Percentiles rank a stretch among this genome's conserved stretches.
These are phyloP conservation scores for Euryodendron excelsum DNA, from an alignment of 148 eudicot species.

Conservation along the genomic window DNA sequence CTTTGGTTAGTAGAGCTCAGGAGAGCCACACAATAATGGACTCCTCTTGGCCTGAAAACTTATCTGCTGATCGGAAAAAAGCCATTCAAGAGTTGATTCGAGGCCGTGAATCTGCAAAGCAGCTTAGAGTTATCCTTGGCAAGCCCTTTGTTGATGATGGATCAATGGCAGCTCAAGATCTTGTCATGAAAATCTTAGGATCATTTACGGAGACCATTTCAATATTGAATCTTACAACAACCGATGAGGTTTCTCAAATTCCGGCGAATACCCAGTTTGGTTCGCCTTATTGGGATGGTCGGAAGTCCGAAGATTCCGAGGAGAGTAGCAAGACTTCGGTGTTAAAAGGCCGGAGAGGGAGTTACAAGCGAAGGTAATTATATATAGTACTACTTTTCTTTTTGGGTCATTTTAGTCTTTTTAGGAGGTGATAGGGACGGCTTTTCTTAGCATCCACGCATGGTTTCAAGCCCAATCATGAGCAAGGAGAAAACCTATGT, in stretches of 20 bases:
- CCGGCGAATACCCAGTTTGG: not conserved
- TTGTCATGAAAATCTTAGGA: not conserved
- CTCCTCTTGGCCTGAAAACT: constrained; percentile 1
- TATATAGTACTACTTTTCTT: too few species aligned
- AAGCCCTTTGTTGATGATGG: not conserved
- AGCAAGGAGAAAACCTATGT: not conserved
- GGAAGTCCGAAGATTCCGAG: constrained; percentile 17
- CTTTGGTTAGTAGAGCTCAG: too few species aligned
- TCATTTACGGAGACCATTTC: constrained; percentile 13
- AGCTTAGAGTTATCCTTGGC: constrained; percentile 20
- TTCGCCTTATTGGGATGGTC: not conserved
- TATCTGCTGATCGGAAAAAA: not conserved
- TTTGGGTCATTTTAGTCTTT: too few species aligned
- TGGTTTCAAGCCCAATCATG: constrained; percentile 2
- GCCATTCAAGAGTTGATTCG: constrained; percentile 17
- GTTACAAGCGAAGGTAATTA: constrained; percentile 39
- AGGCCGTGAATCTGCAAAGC: constrained; percentile 26
- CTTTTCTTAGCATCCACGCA: not conserved
- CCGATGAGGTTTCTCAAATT: not conserved
- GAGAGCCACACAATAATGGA: constrained; percentile 1
- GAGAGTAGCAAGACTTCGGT: constrained; percentile 23
- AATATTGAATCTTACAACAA: not conserved
- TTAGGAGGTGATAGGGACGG: too few species aligned
- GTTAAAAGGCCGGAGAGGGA: constrained; percentile 28
- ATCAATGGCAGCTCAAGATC: constrained; percentile 1